Conservation (phyloP, 768 basidiomycete genomes). For the Mycena vulgaris region DNA sequence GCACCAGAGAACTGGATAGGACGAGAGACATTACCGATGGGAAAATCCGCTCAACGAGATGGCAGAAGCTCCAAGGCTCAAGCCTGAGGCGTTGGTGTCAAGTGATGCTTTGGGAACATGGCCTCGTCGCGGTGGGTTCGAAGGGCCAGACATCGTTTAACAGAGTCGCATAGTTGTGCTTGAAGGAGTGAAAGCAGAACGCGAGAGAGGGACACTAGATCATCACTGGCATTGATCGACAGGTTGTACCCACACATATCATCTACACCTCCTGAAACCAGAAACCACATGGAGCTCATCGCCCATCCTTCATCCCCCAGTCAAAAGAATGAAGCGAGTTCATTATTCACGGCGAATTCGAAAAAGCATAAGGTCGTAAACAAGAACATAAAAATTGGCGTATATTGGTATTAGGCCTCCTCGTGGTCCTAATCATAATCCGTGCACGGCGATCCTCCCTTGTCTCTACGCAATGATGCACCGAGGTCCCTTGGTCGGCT, state of each 20-base stretch:
- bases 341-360: conserved; percentile 7
- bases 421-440: conserved; percentile 36
- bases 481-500: conserved; percentile 48
- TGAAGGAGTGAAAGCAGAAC: conserved; percentile 28
- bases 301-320: too few relatives aligned
- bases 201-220: neutral
- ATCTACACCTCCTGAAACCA: too few relatives aligned
- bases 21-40: conserved; percentile 38
- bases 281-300: too few relatives aligned
- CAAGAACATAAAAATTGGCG: conserved; percentile 76
- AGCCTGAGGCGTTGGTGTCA: conserved; percentile 68
- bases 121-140: conserved; percentile 36
- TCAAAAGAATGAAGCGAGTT: neutral
- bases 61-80: conserved; percentile 70
- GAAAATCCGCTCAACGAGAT: conserved; percentile 58
- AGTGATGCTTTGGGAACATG: conserved; percentile 60
- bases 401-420: conserved; percentile 59
- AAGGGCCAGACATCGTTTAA: conserved; percentile 31
- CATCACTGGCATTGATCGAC: neutral
- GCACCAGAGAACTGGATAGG: conserved; percentile 44
- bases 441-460: conserved; percentile 40
- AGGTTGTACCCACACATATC: too few relatives aligned
- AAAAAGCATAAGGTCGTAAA: conserved; percentile 42
- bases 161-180: conserved; percentile 29
- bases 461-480: conserved; percentile 84